Conservation (phyloP, 164 flowering plant genomes). For the Tetrastigma voinierianum region DNA sequence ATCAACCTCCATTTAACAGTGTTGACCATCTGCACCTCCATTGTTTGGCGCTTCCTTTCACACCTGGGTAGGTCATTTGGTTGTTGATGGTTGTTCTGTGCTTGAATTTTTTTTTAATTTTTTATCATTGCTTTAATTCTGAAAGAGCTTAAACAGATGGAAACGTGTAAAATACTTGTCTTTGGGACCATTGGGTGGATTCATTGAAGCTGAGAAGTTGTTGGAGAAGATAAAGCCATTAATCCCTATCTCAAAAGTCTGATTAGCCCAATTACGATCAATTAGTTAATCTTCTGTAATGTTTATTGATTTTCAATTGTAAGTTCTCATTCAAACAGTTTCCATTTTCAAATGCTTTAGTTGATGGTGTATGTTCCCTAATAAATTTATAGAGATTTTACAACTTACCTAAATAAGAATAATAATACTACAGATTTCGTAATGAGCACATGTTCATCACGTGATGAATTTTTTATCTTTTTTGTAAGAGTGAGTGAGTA, state of each 20-base stretch:
- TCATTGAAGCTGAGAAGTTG: constrained; percentile 76
- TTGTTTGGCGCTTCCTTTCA: constrained; percentile 86
- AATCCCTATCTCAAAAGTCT: constrained; percentile 11
- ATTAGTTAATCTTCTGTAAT: not conserved
- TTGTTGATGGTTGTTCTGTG: not conserved
- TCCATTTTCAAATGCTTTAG: not conserved
- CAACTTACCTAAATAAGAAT: not conserved
- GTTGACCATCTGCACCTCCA: constrained; percentile 93
- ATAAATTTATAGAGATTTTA: not conserved
- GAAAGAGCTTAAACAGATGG: constrained; percentile 59
- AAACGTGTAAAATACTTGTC: constrained; percentile 63
- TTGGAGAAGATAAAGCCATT: constrained; percentile 77
- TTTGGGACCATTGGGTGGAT: constrained; percentile 72
- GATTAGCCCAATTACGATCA: not conserved
- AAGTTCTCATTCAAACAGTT: not conserved
- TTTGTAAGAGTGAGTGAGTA: too few relatives aligned
- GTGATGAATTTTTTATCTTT: too few relatives aligned
- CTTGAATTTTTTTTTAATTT: not conserved
- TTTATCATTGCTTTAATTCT: constrained; percentile 15
- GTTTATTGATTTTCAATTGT: not conserved
- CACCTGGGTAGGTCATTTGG: constrained; percentile 52
- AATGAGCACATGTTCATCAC: too few relatives aligned
- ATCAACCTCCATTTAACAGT: constrained; percentile 87
- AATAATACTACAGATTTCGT: too few relatives aligned
- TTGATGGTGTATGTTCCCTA: constrained; percentile 3